Evolutionary conservation across 1,284 basidiomycete species (phyloP).

Genomic region (Porodaedalea pini): DNA sequence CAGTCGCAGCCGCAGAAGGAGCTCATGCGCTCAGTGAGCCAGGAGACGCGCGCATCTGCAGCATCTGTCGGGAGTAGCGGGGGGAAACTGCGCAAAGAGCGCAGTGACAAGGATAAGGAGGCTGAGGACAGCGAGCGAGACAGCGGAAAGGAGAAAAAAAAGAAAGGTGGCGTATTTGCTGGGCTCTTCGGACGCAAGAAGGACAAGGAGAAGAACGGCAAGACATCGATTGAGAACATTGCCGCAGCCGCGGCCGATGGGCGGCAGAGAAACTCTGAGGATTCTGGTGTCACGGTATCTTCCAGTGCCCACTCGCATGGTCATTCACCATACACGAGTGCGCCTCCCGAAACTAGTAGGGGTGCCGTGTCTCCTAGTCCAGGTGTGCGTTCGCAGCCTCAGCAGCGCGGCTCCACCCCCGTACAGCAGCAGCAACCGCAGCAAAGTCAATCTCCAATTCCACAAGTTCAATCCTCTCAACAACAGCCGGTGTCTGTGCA

Average conservation of each 20-base stretch:
- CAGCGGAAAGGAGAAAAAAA: conserved; percentile 46
- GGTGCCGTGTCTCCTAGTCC: conserved; percentile 8
- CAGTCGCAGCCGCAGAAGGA: conserved; percentile 19
- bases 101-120: conserved; percentile 32
- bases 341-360: conserved; percentile 17
- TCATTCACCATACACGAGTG: conserved; percentile 16
- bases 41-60: conserved; percentile 24
- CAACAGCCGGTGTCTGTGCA: conserved; percentile 11
- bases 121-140: conserved; percentile 40
- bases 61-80: conserved; percentile 26
- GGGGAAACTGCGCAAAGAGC: conserved; percentile 67
- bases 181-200: conserved; percentile 73
- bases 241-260: conserved; percentile 39
- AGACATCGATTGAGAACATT: conserved; percentile 43
- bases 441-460: conserved; percentile 25
- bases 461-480: background rate
- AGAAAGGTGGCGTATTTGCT: conserved; percentile 66
- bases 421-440: conserved; percentile 27
- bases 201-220: conserved; percentile 73
- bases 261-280: conserved; percentile 28
- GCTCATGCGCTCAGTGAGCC: conserved; percentile 14
- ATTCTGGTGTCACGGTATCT: conserved; percentile 20
- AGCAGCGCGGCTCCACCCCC: conserved; percentile 11
- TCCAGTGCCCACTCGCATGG: conserved; percentile 20
- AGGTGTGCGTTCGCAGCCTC: conserved; percentile 5